Evolutionary conservation across 2,329 filamentous ascomycete genomes (phyloP).

Genomic region (Beauveria scarabaeidicola): DNA sequence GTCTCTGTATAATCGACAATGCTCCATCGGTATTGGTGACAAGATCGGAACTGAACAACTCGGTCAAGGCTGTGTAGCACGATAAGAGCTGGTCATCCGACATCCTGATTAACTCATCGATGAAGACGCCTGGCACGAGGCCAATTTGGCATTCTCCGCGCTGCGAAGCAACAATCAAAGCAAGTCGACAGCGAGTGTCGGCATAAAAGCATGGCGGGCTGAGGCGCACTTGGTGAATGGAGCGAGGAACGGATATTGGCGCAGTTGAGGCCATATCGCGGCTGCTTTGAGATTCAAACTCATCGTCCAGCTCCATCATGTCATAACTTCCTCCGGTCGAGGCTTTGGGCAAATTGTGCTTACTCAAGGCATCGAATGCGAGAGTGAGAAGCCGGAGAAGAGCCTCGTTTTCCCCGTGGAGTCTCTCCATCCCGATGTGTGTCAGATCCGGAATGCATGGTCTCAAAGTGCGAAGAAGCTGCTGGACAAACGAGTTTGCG

Average conservation of each 20-base stretch:
- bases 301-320: slow-evolving; percentile 59
- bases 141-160: slow-evolving; percentile 37
- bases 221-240: slow-evolving; percentile 32
- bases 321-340: slow-evolving; percentile 35
- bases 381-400: slow-evolving; percentile 36
- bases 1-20: slow-evolving; percentile 37
- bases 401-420: slow-evolving; percentile 30
- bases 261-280: slow-evolving; percentile 31
- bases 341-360: slow-evolving; percentile 24
- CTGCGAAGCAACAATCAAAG: slow-evolving; percentile 35
- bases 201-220: slow-evolving; percentile 39
- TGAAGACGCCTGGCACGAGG: slow-evolving; percentile 40
- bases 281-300: slow-evolving; percentile 53
- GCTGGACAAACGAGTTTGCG: slow-evolving; percentile 35
- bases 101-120: slow-evolving; percentile 41
- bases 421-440: slow-evolving; percentile 26
- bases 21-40: slow-evolving; percentile 39
- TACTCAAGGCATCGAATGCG: slow-evolving; percentile 27
- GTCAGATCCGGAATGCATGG: slow-evolving; percentile 38
- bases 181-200: slow-evolving; percentile 38
- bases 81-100: slow-evolving; percentile 45
- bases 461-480: slow-evolving; percentile 36
- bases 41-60: slow-evolving; percentile 47
- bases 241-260: slow-evolving; percentile 36
- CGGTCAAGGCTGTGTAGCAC: slow-evolving; percentile 40